These are phyloP conservation scores for Flaveria robusta DNA, from an alignment of 129 eudicot species.

Conservation along the genomic window DNA sequence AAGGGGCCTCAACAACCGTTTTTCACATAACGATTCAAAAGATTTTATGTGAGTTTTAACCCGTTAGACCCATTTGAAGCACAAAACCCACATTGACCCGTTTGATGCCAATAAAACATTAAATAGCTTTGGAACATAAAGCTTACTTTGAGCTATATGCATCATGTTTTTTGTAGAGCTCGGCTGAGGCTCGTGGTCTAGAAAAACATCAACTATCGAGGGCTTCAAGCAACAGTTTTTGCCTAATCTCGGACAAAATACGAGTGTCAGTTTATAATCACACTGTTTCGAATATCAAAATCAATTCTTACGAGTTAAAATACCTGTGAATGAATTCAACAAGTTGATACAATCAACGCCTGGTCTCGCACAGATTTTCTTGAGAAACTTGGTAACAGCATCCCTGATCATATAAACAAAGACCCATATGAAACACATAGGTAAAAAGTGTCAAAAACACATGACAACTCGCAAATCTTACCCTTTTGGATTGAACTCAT, in stretches of 20 bases:
- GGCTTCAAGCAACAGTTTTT: slow-evolving; percentile 72
- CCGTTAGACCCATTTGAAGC: not conserved
- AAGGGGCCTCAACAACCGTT: no score
- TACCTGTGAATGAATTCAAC: slow-evolving; percentile 68
- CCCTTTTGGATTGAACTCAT: slow-evolving; percentile 69
- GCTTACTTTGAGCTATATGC: slow-evolving; percentile 79
- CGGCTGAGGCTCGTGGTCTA: slow-evolving; percentile 72
- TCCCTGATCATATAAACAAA: slow-evolving; percentile 43
- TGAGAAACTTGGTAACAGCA: slow-evolving; percentile 50
- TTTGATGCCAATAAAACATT: not conserved
- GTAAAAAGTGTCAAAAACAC: not conserved
- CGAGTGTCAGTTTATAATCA: slow-evolving; percentile 1
- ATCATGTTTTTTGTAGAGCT: slow-evolving; percentile 78
- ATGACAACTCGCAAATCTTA: slow-evolving; percentile 28
- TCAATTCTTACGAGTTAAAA: not conserved
- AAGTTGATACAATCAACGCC: slow-evolving; percentile 59
- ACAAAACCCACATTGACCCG: not conserved
- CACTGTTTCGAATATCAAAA: not conserved
- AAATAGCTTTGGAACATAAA: not conserved
- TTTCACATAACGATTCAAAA: not conserved
- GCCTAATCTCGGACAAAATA: slow-evolving; percentile 35
- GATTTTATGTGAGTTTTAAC: not conserved
- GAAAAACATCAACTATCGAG: slow-evolving; percentile 49
- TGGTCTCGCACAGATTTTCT: slow-evolving; percentile 47
- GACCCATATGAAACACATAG: not conserved